phyloP scores from a whole-genome alignment of 1,139 yeast genomes.

The Yarrowia galli region DNA sequence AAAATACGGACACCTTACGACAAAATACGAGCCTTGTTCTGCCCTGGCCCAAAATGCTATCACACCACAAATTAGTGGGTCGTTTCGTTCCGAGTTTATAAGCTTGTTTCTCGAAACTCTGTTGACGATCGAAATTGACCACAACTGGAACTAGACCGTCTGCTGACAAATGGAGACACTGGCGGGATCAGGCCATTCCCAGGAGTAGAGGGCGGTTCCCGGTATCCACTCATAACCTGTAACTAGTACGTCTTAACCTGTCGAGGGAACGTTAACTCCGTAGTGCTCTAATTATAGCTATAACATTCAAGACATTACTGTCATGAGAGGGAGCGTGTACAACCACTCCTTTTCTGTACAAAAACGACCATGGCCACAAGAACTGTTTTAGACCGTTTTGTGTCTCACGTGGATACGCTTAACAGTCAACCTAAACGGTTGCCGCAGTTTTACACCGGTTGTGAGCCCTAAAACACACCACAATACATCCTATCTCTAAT shows the following conservation, averaged over 20 bases:
- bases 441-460: constrained; percentile 9
- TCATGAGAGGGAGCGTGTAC: not conserved
- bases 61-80: constrained; percentile 2
- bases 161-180: constrained; percentile 10
- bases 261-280: no score
- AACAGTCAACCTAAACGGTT: constrained; percentile 9
- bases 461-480: not conserved
- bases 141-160: constrained; percentile 13
- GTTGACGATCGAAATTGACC: not conserved
- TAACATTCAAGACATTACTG: not conserved
- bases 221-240: no score
- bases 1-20: no score
- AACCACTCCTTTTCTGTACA: no score
- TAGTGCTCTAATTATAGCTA: no score
- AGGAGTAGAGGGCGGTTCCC: no score
- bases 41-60: not conserved
- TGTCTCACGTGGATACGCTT: constrained; percentile 14
- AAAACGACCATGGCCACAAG: no score
- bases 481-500: no score
- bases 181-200: no score
- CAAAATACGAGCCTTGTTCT: no score
- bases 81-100: not conserved
- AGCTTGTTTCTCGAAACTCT: constrained; percentile 20
- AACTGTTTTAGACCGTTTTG: not conserved
- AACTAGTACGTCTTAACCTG: not conserved